Evolutionary conservation across 352 stramenopile genomes (phyloP).

Genomic region (Phytophthora litchii): DNA sequence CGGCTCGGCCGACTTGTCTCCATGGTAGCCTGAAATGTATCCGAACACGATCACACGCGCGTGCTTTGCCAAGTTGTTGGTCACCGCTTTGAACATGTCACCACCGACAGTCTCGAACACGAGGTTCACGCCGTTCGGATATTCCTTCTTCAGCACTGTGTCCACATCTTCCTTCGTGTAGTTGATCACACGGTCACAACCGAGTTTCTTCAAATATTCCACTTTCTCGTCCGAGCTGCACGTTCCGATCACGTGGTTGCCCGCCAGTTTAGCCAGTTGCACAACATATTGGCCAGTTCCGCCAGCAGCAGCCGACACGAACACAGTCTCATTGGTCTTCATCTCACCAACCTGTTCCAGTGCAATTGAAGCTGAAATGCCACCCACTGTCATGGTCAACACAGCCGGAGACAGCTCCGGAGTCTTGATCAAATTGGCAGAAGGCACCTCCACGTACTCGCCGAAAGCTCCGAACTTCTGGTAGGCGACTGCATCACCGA

Average conservation of each 20-base stretch:
- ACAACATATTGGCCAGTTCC: slow-evolving; percentile 31
- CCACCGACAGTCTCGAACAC: slow-evolving; percentile 35
- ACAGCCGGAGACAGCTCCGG: slow-evolving; percentile 21
- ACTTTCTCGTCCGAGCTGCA: slow-evolving; percentile 34
- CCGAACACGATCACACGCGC: slow-evolving; percentile 35
- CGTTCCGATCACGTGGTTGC: slow-evolving; percentile 36
- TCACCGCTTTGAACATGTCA: slow-evolving; percentile 34
- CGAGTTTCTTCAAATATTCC: slow-evolving; percentile 24
- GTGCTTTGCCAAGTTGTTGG: slow-evolving; percentile 22
- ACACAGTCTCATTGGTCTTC: slow-evolving; percentile 28
- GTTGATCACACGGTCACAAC: slow-evolving; percentile 36
- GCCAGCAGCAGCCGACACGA: slow-evolving; percentile 30
- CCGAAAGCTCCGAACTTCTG: slow-evolving; percentile 33
- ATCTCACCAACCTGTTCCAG: slow-evolving; percentile 35
- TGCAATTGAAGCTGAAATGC: slow-evolving; percentile 27
- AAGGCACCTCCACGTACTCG: slow-evolving; percentile 28
- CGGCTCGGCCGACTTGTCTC: slow-evolving; percentile 28
- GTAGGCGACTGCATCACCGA: slow-evolving; percentile 48
- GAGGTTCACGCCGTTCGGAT: slow-evolving; percentile 30
- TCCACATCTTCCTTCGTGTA: slow-evolving; percentile 34
- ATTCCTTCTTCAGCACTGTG: slow-evolving; percentile 32
- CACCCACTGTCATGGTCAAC: slow-evolving; percentile 31
- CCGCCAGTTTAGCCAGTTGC: slow-evolving; percentile 31
- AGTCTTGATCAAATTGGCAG: slow-evolving; percentile 27
- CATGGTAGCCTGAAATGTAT: slow-evolving; percentile 34